A percentile compares a stretch with the other conserved stretches of the same genome.
Evolutionary conservation across 441 rosid species (phyloP).

Genomic region (Euphorbia celastroides): DNA sequence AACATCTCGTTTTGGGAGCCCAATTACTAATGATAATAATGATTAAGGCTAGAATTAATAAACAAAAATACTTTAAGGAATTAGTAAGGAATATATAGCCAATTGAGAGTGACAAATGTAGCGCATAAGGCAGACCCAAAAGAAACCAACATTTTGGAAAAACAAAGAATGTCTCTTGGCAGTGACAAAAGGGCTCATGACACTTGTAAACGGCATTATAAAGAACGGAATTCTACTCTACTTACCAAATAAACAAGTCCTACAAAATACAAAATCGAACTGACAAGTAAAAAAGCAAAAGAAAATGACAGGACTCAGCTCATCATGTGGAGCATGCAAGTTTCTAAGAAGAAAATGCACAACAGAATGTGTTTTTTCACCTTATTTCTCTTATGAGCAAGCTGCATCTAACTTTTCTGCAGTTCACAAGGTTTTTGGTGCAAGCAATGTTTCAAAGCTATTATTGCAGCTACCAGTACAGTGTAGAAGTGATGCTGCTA

Average conservation of each 20-base stretch:
- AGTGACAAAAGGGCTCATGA: constrained; percentile 22
- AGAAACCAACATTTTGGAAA: constrained; percentile 36
- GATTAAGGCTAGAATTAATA: constrained; percentile 30
- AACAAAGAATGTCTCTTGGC: constrained; percentile 35
- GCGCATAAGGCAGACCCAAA: constrained; percentile 67
- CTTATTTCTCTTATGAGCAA: constrained; percentile 81
- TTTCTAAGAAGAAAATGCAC: constrained; percentile 89
- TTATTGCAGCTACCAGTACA: constrained; percentile 61
- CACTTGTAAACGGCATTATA: constrained; percentile 33
- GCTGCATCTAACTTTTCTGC: constrained; percentile 82
- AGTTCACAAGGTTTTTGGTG: constrained; percentile 92
- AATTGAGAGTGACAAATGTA: constrained; percentile 52
- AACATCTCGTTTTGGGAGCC: constrained; percentile 40
- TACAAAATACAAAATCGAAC: constrained; percentile 15
- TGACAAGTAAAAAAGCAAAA: constrained; percentile 22
- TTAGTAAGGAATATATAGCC: constrained; percentile 40
- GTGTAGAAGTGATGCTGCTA: constrained; percentile 60
- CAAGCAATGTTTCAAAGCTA: constrained; percentile 89
- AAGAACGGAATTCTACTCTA: constrained; percentile 29
- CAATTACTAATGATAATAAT: constrained; percentile 34
- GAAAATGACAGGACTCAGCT: constrained; percentile 76
- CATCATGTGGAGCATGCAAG: constrained; percentile 97
- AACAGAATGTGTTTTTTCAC: constrained; percentile 79
- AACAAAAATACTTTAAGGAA: constrained; percentile 28
- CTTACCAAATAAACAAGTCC: constrained; percentile 27